Conservation (phyloP, 164 flowering plant species). For the Warburgia ugandensis region DNA sequence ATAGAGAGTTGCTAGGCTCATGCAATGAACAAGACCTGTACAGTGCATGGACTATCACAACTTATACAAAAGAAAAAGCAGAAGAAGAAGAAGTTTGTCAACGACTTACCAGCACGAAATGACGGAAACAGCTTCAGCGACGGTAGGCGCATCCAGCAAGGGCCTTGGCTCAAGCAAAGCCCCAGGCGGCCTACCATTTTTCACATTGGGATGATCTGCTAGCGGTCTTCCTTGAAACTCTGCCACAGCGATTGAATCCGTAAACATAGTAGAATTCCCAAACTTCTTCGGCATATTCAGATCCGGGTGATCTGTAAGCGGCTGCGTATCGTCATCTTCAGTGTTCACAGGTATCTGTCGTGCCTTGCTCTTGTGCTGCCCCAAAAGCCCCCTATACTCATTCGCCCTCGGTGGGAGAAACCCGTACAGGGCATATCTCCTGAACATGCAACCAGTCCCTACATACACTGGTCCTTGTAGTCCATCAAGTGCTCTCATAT, state of each 20-base stretch:
- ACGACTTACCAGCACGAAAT: conserved; percentile 74
- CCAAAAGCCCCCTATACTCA: conserved; percentile 54
- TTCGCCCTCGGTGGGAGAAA: conserved; percentile 72
- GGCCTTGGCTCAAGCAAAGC: conserved; percentile 54
- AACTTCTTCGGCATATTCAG: conserved; percentile 52
- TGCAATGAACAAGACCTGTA: background rate
- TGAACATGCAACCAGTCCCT: conserved; percentile 88
- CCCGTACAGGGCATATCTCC: conserved; percentile 76
- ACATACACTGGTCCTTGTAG: conserved; percentile 91
- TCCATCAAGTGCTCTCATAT: conserved; percentile 87
- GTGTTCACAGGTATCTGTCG: conserved; percentile 13
- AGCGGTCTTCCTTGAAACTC: conserved; percentile 90
- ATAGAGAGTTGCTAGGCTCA: background rate
- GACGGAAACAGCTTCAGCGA: conserved; percentile 87
- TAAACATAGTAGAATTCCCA: conserved; percentile 65
- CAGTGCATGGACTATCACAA: background rate
- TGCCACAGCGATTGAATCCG: conserved; percentile 71
- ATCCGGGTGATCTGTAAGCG: conserved; percentile 52
- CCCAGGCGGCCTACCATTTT: conserved; percentile 91
- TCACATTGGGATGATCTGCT: conserved; percentile 64
- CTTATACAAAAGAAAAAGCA: background rate
- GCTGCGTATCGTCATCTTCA: conserved; percentile 40
- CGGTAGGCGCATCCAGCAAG: conserved; percentile 82
- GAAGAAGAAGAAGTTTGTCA: background rate
- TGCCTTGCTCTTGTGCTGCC: conserved; percentile 41